These are phyloP conservation scores for Limtongia smithiae DNA, from an alignment of 805 yeast species.

Conservation along the genomic window DNA sequence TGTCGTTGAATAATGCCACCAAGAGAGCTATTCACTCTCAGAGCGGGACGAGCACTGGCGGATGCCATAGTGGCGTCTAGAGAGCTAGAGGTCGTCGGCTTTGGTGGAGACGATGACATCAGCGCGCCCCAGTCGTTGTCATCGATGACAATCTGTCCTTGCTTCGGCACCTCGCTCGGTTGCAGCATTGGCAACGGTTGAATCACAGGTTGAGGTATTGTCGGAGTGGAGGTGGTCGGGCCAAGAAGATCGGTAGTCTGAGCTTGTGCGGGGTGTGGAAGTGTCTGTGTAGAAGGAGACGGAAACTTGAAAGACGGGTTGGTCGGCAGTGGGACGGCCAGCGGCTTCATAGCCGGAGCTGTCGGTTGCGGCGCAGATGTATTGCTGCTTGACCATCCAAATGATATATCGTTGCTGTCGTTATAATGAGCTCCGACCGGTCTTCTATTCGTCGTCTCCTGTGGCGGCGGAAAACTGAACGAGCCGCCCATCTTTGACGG, in stretches of 20 bases:
- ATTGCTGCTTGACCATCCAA: constrained; percentile 15
- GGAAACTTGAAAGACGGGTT: no score
- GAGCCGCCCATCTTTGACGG: background rate
- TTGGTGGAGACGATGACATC: constrained; percentile 8
- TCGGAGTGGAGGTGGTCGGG: no score
- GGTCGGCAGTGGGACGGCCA: no score
- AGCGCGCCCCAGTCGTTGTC: constrained; percentile 21
- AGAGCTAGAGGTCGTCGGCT: background rate
- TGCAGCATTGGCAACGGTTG: constrained; percentile 1
- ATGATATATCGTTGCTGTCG: constrained; percentile 1
- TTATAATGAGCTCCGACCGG: background rate
- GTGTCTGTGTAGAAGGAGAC: no score
- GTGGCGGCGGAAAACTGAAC: background rate
- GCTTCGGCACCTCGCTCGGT: constrained; percentile 7
- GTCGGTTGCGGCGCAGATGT: no score
- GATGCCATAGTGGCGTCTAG: background rate
- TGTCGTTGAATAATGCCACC: no score
- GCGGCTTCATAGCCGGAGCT: no score
- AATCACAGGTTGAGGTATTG: background rate
- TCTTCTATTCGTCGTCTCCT: background rate
- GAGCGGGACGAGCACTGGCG: no score
- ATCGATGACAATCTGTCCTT: background rate
- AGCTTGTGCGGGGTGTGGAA: no score
- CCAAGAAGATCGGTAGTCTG: no score
- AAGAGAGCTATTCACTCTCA: no score